Base-by-base conservation (phyloP, 2,329 filamentous ascomycete genomes). In the Arthroderma sp. region DNA sequence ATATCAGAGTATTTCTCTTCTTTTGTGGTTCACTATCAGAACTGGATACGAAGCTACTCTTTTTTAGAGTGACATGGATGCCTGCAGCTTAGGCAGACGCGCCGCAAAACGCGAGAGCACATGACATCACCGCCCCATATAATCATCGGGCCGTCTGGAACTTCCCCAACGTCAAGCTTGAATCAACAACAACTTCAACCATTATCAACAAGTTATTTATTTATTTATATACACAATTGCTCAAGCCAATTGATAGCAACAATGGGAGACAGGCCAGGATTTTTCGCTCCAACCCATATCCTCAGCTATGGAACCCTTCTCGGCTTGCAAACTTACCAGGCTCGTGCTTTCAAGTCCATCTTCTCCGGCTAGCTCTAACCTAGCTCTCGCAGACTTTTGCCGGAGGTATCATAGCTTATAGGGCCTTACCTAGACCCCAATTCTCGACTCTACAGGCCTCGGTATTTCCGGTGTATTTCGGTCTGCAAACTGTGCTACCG, bases 241-340 rank as follows among this genome's bases (percentile, higher is more conserved):
- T 8, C 8, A 7, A 40, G 22, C 6, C 31, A 28, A 46, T 36
- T 27, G 15, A 22, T 22, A 22, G 15, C 15, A 27, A 42, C 28
- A 44, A 48, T 47, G 44, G 42, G 49, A 40, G 29, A 45, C 32
- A 33, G 22, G 22, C 39, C 41, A 7, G 38, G 33, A 29, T 11
- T 45, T 30, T 42, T 52, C 10, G 47, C 49, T 6, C 47, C 53
- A 15, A 46, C 48, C 40, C 50, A 52, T 47, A 49, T 53, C 31
- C 31, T 52, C 28, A 55, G 85, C 60, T 94, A 93, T 66, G 87
- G 86, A 52, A 87, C 85, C 15, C 75, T 96, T 41, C 71, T 96
- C 9, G 91, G 91, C 51, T 81, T 82, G 29, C 83, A 86, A 34
- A 74, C 94, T 62, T 96, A 87, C 66, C 86, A 96, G 62, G 81